Evolutionary conservation across 768 basidiomycete genomes (phyloP).

Genomic region (Lentinula aciculospora): DNA sequence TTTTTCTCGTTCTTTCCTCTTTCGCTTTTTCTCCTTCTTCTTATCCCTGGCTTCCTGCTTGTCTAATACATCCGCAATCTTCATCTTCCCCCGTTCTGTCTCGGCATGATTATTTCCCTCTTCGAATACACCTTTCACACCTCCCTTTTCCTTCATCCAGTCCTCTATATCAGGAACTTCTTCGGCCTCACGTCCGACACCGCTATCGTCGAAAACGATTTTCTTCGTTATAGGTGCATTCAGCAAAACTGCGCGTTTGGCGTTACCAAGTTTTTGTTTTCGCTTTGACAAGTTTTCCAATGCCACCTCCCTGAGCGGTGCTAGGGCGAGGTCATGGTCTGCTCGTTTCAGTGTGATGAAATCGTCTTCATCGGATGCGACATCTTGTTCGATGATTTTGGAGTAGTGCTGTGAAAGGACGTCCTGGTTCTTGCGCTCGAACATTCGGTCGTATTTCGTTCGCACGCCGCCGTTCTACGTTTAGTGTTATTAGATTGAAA

Average conservation of each 20-base stretch:
- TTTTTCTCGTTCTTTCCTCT: constrained; percentile 75
- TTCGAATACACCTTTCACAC: constrained; percentile 56
- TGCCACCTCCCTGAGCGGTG: constrained; percentile 25
- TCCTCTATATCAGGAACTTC: constrained; percentile 77
- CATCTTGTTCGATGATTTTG: constrained; percentile 74
- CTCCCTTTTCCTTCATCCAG: constrained; percentile 59
- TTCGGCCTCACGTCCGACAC: constrained; percentile 74
- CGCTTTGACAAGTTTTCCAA: constrained; percentile 73
- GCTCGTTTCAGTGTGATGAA: constrained; percentile 94
- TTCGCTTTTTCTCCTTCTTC: constrained; percentile 88
- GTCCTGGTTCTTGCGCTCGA: constrained; percentile 91
- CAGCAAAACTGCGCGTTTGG: constrained; percentile 68
- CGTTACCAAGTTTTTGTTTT: constrained; percentile 67
- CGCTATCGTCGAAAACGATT: constrained; percentile 88
- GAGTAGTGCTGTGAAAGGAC: constrained; percentile 87
- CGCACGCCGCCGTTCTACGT: constrained; percentile 44
- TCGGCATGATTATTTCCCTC: constrained; percentile 68
- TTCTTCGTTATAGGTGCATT: constrained; percentile 58
- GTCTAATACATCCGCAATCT: constrained; percentile 64
- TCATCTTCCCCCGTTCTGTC: constrained; percentile 69
- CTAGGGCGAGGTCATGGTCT: constrained; percentile 62
- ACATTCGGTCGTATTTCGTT: constrained; percentile 98
- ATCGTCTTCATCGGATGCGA: constrained; percentile 48
- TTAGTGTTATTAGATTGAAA: neutral
- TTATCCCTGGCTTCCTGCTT: constrained; percentile 83